A percentile compares a stretch with the other conserved stretches of the same genome.
Evolutionary conservation across 2,329 filamentous ascomycete species (phyloP).

Genomic region (Aphanocladium album): DNA sequence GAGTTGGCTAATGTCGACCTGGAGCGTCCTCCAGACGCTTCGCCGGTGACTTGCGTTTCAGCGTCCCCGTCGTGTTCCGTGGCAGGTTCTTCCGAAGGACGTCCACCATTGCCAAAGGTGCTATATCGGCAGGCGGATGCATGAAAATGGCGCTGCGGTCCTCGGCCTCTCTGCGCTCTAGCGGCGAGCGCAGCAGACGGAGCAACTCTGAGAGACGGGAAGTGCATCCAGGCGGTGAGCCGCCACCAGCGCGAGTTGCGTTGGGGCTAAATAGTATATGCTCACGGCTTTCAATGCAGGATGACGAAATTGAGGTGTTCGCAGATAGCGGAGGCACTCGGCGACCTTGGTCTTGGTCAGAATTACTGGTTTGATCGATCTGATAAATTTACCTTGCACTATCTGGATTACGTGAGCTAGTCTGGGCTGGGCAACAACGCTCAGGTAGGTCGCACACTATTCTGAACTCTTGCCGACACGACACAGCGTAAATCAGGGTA

Average conservation of each 20-base stretch:
- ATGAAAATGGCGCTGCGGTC: neutral
- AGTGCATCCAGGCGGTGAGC: constrained; percentile 6
- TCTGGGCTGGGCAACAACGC: neutral
- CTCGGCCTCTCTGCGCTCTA: constrained; percentile 5
- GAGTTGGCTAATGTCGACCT: constrained; percentile 7
- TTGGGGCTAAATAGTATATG: neutral
- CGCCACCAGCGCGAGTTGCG: constrained; percentile 4
- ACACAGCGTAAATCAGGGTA: too few relatives aligned
- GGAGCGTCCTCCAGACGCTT: constrained; percentile 12
- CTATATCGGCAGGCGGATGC: constrained; percentile 7
- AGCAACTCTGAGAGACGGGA: neutral
- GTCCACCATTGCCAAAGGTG: constrained; percentile 6
- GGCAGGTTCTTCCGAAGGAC: constrained; percentile 7
- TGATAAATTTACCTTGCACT: constrained; percentile 12
- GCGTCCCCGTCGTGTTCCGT: constrained; percentile 8
- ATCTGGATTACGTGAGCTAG: constrained; percentile 12
- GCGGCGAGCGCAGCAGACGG: constrained; percentile 7
- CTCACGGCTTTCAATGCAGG: neutral
- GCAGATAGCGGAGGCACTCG: neutral
- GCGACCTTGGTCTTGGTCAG: neutral
- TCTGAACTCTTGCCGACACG: too few relatives aligned
- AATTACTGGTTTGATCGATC: constrained; percentile 17
- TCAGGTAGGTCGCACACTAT: neutral
- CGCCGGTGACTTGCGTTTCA: constrained; percentile 5
- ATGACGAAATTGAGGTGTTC: neutral